Conservation (phyloP, 352 stramenopile species). For the Detonula confervacea region DNA sequence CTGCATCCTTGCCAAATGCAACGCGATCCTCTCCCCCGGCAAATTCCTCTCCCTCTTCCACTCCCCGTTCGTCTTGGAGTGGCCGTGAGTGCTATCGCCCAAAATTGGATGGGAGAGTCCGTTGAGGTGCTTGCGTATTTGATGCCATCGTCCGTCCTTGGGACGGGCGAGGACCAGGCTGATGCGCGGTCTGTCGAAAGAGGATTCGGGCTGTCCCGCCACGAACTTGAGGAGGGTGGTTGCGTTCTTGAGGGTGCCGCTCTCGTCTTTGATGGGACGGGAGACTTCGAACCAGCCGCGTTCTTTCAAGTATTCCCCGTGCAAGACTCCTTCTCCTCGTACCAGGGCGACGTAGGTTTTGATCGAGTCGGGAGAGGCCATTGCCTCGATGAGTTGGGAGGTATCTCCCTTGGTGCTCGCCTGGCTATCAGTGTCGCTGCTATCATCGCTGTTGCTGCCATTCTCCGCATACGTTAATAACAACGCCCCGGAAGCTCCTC, state of each 20-base stretch:
- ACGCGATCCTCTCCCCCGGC: slow-evolving; percentile 43
- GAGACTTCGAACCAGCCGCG: slow-evolving; percentile 78
- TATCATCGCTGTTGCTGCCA: background rate
- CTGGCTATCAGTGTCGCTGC: slow-evolving; percentile 12
- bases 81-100: slow-evolving; percentile 78
- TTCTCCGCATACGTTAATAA: slow-evolving; percentile 63
- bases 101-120: slow-evolving; percentile 82
- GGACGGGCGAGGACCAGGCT: slow-evolving; percentile 74
- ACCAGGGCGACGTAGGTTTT: slow-evolving; percentile 86
- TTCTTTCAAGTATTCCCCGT: slow-evolving; percentile 63
- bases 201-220: slow-evolving; percentile 65
- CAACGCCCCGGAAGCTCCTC: slow-evolving; percentile 70
- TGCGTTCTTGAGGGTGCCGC: slow-evolving; percentile 68
- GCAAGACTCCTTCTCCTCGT: slow-evolving; percentile 72
- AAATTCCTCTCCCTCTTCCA: slow-evolving; percentile 63
- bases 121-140: slow-evolving; percentile 82
- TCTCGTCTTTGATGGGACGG: slow-evolving; percentile 77
- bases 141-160: slow-evolving; percentile 79
- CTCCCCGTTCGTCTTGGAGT: slow-evolving; percentile 66
- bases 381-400: slow-evolving; percentile 57
- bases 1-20: slow-evolving; percentile 59
- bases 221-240: slow-evolving; percentile 80
- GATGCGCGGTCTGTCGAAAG: slow-evolving; percentile 50
- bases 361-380: slow-evolving; percentile 52
- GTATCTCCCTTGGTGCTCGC: slow-evolving; percentile 39